A percentile compares a stretch with the other conserved stretches of the same genome.
Evolutionary conservation across 257 asterid species (phyloP).

Genomic region (Jacaranda mimosifolia): DNA sequence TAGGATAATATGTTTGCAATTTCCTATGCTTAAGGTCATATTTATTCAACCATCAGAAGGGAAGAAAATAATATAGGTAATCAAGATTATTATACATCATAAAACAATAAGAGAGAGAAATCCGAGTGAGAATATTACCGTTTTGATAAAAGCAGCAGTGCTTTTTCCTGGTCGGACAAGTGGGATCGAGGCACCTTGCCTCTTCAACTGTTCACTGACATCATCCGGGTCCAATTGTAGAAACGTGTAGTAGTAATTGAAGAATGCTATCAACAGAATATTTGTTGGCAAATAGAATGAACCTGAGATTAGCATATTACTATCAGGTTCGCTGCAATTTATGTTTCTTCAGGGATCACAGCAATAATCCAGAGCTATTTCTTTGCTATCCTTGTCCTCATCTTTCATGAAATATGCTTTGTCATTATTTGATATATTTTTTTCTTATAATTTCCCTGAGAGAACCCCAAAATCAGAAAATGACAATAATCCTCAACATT

Average conservation of each 20-base stretch:
- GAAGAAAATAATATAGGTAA: background rate
- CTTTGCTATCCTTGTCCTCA: background rate
- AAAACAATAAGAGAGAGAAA: background rate
- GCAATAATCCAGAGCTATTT: background rate
- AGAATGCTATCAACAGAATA: slow-evolving; percentile 88
- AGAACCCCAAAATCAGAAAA: background rate
- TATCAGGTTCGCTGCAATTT: slow-evolving; percentile 5
- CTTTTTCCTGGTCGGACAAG: slow-evolving; percentile 97
- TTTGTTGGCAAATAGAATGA: slow-evolving; percentile 88
- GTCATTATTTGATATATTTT: background rate
- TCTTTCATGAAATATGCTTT: slow-evolving; percentile 10
- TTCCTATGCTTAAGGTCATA: too few species aligned
- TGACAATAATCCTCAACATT: too few species aligned
- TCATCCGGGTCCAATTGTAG: slow-evolving; percentile 98
- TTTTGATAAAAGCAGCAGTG: slow-evolving; percentile 83
- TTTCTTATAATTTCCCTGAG: too few species aligned
- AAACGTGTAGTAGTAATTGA: slow-evolving; percentile 97
- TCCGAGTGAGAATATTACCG: slow-evolving; percentile 50
- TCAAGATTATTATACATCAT: background rate
- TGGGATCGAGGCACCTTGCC: slow-evolving; percentile 99
- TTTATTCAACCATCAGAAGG: background rate
- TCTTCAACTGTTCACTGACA: slow-evolving; percentile 95
- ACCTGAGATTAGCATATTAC: slow-evolving; percentile 54
- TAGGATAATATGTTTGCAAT: too few species aligned
- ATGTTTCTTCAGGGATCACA: slow-evolving; percentile 5